Conservation (phyloP, 345 rosid species). For the Cardiospermum halicacabum region DNA sequence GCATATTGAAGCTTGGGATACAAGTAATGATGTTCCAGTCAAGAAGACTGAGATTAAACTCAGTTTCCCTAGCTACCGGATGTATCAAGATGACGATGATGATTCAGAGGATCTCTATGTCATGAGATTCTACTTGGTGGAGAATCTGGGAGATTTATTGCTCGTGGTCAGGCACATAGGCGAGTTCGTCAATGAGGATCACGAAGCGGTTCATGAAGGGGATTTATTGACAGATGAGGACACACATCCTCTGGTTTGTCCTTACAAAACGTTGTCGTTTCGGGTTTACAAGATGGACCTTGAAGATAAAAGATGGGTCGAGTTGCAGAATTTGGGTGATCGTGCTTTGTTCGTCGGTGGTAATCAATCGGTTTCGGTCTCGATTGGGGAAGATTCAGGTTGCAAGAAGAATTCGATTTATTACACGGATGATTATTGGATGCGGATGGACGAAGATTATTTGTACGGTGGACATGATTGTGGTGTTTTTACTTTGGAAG, state of each 20-base stretch:
- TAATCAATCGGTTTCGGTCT: conserved; percentile 13
- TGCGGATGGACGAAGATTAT: conserved; percentile 11
- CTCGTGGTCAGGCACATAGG: conserved; percentile 15
- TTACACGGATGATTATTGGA: conserved; percentile 18
- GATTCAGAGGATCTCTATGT: not conserved
- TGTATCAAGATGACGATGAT: not conserved
- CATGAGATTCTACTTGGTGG: conserved; percentile 11
- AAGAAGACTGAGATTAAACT: not conserved
- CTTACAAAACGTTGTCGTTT: conserved; percentile 10
- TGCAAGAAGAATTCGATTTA: conserved; percentile 11
- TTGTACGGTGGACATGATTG: conserved; percentile 15
- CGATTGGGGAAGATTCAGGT: not conserved
- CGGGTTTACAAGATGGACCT: conserved; percentile 15
- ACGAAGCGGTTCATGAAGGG: conserved; percentile 5
- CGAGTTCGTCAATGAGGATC: conserved; percentile 14
- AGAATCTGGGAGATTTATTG: conserved; percentile 10
- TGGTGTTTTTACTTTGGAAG: conserved; percentile 8
- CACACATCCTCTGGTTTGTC: conserved; percentile 18
- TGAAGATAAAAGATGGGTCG: conserved; percentile 1
- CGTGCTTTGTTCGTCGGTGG: conserved; percentile 15
- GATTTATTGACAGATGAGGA: conserved; percentile 12
- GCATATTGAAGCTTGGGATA: conserved; percentile 3
- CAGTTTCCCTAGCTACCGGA: not conserved
- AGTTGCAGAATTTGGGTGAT: not conserved
- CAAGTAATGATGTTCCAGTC: not conserved